Conservation (phyloP, 2,329 filamentous ascomycete genomes). For the Cercospora sojina region DNA sequence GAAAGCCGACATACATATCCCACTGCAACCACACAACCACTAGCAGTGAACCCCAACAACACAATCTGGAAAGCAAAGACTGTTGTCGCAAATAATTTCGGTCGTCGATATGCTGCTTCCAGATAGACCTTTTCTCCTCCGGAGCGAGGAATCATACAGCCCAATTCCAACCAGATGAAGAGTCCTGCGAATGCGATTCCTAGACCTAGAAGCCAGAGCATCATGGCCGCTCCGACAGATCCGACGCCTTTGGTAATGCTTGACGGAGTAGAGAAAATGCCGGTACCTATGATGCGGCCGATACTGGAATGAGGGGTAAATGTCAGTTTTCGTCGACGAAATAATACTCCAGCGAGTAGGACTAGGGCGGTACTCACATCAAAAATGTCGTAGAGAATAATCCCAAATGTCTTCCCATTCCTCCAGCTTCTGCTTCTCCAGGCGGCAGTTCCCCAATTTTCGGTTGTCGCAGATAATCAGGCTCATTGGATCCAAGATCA, state of each 20-base stretch:
- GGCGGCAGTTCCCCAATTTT: conserved; percentile 9
- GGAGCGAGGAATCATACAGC: conserved; percentile 63
- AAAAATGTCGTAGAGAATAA: conserved; percentile 22
- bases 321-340: no score
- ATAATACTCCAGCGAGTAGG: no score
- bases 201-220: conserved; percentile 65
- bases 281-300: conserved; percentile 20
- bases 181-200: conserved; percentile 57
- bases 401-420: conserved; percentile 21
- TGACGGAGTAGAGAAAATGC: conserved; percentile 19
- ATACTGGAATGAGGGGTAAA: background rate
- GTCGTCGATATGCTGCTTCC: conserved; percentile 65
- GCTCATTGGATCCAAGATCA: background rate
- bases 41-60: conserved; percentile 63
- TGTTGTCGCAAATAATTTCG: conserved; percentile 62
- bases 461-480: background rate
- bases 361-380: background rate
- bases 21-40: conserved; percentile 60
- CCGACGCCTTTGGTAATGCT: conserved; percentile 45
- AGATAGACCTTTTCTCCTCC: conserved; percentile 67
- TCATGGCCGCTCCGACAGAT: conserved; percentile 60
- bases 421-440: conserved; percentile 17
- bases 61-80: conserved; percentile 64
- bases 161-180: conserved; percentile 61
- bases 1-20: conserved; percentile 52